These are phyloP conservation scores for Aspergillus novoparasiticus DNA, from an alignment of 2,329 filamentous ascomycete species.

Conservation along the genomic window DNA sequence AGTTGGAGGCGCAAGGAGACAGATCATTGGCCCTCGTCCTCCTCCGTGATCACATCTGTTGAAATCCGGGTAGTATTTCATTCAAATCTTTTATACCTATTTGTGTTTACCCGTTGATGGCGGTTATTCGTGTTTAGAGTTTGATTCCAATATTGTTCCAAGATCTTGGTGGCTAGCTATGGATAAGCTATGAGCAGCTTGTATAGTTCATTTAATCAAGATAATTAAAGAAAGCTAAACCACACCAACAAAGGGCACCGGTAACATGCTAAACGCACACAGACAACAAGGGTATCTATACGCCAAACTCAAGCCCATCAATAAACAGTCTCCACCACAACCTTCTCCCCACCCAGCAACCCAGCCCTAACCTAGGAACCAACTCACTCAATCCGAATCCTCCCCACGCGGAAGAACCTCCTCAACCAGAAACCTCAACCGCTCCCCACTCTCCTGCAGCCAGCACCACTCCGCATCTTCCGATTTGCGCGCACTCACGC, in stretches of 20 bases:
- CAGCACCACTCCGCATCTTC: conserved; percentile 41
- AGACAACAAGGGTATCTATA: conserved; percentile 1
- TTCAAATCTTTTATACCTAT: neutral
- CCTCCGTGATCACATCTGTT: conserved; percentile 33
- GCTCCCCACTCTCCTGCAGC: conserved; percentile 45
- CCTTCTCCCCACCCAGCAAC: neutral
- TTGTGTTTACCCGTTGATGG: neutral
- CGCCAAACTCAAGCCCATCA: neutral
- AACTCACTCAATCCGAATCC: neutral
- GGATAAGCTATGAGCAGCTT: neutral
- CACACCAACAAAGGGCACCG: neutral
- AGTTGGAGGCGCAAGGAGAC: conserved; percentile 59
- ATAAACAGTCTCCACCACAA: neutral
- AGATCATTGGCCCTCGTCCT: conserved; percentile 65
- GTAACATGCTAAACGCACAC: neutral
- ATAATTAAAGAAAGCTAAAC: neutral
- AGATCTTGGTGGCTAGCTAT: neutral
- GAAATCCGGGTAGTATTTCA: neutral
- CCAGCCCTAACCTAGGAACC: neutral
- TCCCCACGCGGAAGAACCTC: conserved; percentile 27
- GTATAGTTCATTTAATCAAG: neutral
- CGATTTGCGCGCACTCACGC: conserved; percentile 38
- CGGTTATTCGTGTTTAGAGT: neutral
- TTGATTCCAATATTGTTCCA: neutral
- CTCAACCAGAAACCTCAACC: conserved; percentile 41